Conservation (phyloP, 176 grass and related monocot species). For the Oryza coarctata region DNA sequence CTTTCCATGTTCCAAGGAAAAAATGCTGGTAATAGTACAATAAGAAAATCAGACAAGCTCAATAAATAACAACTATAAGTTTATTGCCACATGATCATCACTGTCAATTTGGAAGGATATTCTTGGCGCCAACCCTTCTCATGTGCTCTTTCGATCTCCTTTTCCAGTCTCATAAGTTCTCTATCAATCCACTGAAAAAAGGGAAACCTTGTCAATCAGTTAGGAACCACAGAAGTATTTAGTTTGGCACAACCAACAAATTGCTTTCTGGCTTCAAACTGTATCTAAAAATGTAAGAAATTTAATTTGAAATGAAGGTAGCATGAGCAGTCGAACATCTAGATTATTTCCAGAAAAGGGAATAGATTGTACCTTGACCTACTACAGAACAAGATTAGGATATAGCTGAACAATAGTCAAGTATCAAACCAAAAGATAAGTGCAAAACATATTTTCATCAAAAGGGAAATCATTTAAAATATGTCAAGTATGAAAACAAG, state of each 20-base stretch:
- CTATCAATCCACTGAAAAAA: conserved; percentile 73
- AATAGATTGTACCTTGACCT: not conserved
- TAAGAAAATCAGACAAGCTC: not conserved
- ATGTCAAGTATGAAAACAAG: not conserved
- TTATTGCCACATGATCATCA: conserved; percentile 34
- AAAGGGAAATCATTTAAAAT: conserved; percentile 2
- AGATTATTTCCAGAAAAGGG: not conserved
- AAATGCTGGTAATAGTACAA: not conserved
- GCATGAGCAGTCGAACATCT: not conserved
- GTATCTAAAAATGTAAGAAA: conserved; percentile 16
- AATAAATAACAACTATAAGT: conserved; percentile 8
- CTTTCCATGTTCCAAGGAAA: not conserved
- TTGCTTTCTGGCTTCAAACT: conserved; percentile 11
- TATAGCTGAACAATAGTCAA: not conserved
- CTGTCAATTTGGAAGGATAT: conserved; percentile 67
- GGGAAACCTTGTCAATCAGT: not conserved
- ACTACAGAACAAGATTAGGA: not conserved
- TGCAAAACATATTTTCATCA: not conserved
- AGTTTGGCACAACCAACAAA: not conserved
- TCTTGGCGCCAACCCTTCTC: conserved; percentile 62
- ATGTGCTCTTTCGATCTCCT: conserved; percentile 45
- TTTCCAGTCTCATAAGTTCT: conserved; percentile 66
- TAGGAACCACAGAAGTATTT: not conserved
- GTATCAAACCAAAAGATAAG: conserved; percentile 25
- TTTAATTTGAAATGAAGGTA: conserved; percentile 25